phyloP scores from a whole-genome alignment of 2,329 filamentous ascomycete genomes.

The Colletotrichum sp. region DNA sequence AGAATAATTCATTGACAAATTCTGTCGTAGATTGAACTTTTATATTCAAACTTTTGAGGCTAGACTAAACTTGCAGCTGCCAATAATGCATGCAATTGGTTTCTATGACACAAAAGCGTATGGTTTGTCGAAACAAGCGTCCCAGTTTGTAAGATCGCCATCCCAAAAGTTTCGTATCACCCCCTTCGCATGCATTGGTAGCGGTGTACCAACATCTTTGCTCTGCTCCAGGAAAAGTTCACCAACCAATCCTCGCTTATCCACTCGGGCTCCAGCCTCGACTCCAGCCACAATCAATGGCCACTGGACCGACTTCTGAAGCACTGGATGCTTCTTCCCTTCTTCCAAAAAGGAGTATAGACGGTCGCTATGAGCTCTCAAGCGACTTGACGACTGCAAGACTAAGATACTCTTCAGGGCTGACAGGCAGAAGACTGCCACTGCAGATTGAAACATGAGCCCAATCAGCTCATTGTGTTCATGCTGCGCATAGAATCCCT shows the following conservation, averaged over 20 bases:
- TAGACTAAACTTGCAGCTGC: neutral
- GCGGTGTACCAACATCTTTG: conserved; percentile 28
- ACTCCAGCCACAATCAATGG: conserved; percentile 39
- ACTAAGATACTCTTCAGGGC: conserved; percentile 37
- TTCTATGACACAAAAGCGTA: conserved; percentile 28
- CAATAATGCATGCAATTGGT: neutral
- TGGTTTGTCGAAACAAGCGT: conserved; percentile 40
- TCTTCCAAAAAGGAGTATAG: conserved; percentile 24
- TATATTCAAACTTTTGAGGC: neutral
- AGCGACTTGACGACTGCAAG: conserved; percentile 23
- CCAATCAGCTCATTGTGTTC: conserved; percentile 30
- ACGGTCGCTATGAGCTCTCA: conserved; percentile 19
- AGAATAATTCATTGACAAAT: neutral
- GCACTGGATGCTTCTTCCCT: conserved; percentile 9
- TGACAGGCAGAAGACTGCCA: conserved; percentile 38
- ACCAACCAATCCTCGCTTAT: conserved; percentile 26
- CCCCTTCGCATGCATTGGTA: conserved; percentile 32
- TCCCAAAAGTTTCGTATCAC: conserved; percentile 39
- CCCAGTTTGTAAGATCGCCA: conserved; percentile 34
- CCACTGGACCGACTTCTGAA: conserved; percentile 35
- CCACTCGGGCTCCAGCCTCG: conserved; percentile 26
- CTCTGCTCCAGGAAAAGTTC: conserved; percentile 30
- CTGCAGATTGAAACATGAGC: conserved; percentile 32
- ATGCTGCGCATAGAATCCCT: conserved; percentile 26
- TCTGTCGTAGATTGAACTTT: neutral